A percentile compares a stretch with the other conserved stretches of the same genome.
These are phyloP conservation scores for Angomonas deanei DNA, from an alignment of 208 protist genomes.

Conservation along the genomic window DNA sequence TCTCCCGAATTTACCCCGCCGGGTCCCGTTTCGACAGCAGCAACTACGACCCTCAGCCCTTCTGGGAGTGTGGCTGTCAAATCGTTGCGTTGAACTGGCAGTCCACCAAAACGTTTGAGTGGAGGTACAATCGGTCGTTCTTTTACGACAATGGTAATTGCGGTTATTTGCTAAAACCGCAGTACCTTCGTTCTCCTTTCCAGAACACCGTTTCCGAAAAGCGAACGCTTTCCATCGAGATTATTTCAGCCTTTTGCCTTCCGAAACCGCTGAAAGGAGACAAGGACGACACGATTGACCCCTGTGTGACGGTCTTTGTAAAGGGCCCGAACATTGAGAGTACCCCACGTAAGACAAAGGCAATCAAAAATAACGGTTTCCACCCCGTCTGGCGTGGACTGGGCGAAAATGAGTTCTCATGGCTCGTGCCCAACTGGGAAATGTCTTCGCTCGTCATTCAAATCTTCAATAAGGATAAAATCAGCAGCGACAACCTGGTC, in stretches of 20 bases:
- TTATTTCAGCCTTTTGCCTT: conserved; percentile 70
- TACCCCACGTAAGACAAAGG: conserved; percentile 20
- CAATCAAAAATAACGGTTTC: conserved; percentile 65
- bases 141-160: conserved; percentile 91
- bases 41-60: conserved; percentile 90
- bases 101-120: conserved; percentile 43
- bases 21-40: conserved; percentile 86
- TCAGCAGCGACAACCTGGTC: conserved; percentile 26
- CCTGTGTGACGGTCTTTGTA: conserved; percentile 45
- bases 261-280: conserved; percentile 34
- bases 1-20: conserved; percentile 91
- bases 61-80: conserved; percentile 83
- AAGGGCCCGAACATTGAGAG: conserved; percentile 29
- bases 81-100: conserved; percentile 93
- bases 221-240: conserved; percentile 35
- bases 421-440: conserved; percentile 36
- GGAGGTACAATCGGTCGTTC: conserved; percentile 79
- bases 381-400: conserved; percentile 64
- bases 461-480: conserved; percentile 57
- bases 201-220: conserved; percentile 4
- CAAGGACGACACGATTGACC: conserved; percentile 54
- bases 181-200: conserved; percentile 32
- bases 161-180: conserved; percentile 93
- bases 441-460: conserved; percentile 58
- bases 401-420: conserved; percentile 30